Base-by-base conservation (phyloP, 2,329 filamentous ascomycete species). In the Immersiporthe knoxdaviesiana region DNA sequence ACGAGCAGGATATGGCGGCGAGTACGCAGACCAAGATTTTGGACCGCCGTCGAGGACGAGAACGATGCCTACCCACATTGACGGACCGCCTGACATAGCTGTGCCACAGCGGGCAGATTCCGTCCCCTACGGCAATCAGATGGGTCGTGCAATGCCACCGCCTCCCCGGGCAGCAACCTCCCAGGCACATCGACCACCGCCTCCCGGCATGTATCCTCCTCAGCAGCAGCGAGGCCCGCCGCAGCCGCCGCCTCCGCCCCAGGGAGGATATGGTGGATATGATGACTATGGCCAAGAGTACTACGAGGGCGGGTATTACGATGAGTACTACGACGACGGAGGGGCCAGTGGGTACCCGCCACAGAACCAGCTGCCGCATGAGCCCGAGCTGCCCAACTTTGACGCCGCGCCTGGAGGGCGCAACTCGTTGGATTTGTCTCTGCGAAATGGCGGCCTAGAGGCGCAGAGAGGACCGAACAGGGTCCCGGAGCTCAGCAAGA, bases 41-140 rank as follows among this genome's bases (percentile, higher is more conserved):
- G 85, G 81, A 0, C 83, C 85, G 2, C 86, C 85, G 11, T 75
- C 79, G n/a, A 82, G 88, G 73, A 90, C 87, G 68, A 87, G 85
- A 83, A 90, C 88, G 6, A 87, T 89, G 85, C 87, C 88, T 1
- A 77, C 81, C 3, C 82, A 85, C 67, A 78, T 81, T 73, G 78
- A 81, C 44, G 81, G 64, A 24, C 68, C 80, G 77, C 75, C 74
- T 8, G 76, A 78, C 63, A 76, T 72, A 16, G 76, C 76, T 27
- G 80, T 77, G 39, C 75, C 74, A 30, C 79, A 78, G 52, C 79
- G 81, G 39, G 78, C 77, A 68, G 84, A 83, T 56, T 83, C 81
- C 61, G 82, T 80, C 56, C 82, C 85, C 1, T 84, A 84, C 63
- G 83, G 82, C 72, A 82, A 80, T 10, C 79, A 81, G 61, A 76